Evolutionary conservation across 2,329 filamentous ascomycete species (phyloP).

Genomic region (Claviceps sp.): DNA sequence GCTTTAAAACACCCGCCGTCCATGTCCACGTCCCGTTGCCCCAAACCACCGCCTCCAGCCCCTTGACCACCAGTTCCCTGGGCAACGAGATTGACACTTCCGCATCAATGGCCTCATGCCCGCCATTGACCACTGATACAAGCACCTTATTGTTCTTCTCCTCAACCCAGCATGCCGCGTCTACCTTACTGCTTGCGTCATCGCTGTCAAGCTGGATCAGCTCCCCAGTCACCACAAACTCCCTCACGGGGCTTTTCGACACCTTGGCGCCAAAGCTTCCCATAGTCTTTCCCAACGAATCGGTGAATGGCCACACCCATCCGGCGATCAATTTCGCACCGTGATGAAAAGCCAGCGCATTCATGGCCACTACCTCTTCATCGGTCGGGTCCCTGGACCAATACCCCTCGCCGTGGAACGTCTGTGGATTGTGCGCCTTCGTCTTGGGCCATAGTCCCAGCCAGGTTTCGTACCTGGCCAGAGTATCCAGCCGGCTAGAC

Average conservation of each 20-base stretch:
- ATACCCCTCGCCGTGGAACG: slow-evolving; percentile 33
- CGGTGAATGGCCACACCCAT: slow-evolving; percentile 31
- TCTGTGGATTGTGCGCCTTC: slow-evolving; percentile 31
- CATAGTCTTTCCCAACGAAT: slow-evolving; percentile 22
- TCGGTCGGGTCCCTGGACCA: slow-evolving; percentile 32
- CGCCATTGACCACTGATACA: slow-evolving; percentile 13
- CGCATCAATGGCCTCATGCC: slow-evolving; percentile 8
- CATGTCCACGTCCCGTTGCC: slow-evolving; percentile 9
- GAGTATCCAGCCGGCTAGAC: slow-evolving; percentile 23
- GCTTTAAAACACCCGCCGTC: slow-evolving; percentile 3
- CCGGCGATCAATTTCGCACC: slow-evolving; percentile 29
- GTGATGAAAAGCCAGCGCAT: slow-evolving; percentile 29
- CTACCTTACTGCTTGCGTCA: slow-evolving; percentile 6
- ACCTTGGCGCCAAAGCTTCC: slow-evolving; percentile 26
- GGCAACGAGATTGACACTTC: slow-evolving; percentile 9
- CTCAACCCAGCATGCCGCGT: slow-evolving; percentile 12
- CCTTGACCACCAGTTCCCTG: slow-evolving; percentile 2
- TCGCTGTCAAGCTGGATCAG: slow-evolving; percentile 5
- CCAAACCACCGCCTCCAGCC: slow-evolving; percentile 8
- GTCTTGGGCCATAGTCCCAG: slow-evolving; percentile 29
- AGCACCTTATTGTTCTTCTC: slow-evolving; percentile 7
- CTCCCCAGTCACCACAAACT: slow-evolving; percentile 24
- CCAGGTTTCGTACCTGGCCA: slow-evolving; percentile 25
- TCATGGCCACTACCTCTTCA: slow-evolving; percentile 31
- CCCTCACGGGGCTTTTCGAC: slow-evolving; percentile 20